Percentiles rank a stretch among this genome's conserved stretches.
Conservation (phyloP, 208 protist species). For the Acanthamoeba royreba region DNA sequence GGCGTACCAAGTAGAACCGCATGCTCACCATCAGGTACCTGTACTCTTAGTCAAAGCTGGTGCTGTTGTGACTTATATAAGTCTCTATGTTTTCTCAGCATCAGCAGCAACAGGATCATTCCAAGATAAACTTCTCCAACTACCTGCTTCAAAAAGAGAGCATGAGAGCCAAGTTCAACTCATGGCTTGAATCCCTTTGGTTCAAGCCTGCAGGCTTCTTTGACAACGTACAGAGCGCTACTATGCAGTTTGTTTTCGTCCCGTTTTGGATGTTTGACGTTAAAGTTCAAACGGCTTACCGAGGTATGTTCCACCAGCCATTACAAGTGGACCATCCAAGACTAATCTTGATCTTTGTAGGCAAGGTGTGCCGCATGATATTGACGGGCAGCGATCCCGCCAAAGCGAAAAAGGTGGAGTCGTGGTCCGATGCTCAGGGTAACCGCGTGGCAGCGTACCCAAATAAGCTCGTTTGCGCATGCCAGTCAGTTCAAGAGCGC, state of each 20-base stretch:
- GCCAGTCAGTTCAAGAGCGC: neutral
- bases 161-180: neutral
- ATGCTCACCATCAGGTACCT: neutral
- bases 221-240: neutral
- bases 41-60: neutral
- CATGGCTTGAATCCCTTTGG: neutral
- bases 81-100: neutral
- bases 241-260: neutral
- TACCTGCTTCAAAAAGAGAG: neutral
- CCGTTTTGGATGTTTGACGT: slow-evolving; percentile 41
- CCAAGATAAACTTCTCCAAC: slow-evolving; percentile 3
- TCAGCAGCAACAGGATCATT: neutral
- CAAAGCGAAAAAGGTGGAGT: slow-evolving; percentile 19
- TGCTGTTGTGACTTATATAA: neutral
- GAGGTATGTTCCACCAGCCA: neutral
- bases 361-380: neutral
- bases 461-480: neutral
- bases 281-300: neutral
- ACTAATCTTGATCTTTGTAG: neutral
- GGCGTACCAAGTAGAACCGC: neutral
- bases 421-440: neutral
- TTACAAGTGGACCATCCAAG: neutral
- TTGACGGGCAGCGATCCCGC: neutral
- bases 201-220: slow-evolving; percentile 18
- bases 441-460: neutral